phyloP scores from a whole-genome alignment of 345 rosid species.

The Gossypioides kirkii region DNA sequence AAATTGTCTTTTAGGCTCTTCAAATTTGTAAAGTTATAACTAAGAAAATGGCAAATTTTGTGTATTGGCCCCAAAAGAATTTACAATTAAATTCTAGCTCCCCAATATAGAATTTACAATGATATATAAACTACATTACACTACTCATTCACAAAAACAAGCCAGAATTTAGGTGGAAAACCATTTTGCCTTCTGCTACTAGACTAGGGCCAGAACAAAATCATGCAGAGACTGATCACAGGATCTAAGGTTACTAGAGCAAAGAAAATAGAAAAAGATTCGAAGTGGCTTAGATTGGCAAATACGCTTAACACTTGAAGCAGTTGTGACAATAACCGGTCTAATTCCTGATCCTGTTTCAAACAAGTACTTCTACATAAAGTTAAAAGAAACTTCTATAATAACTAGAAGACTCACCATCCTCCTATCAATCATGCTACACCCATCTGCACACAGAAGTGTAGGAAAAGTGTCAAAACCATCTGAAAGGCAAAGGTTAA shows the following conservation, averaged over 20 bases:
- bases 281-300: not conserved
- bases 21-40: no score
- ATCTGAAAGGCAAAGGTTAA: slow-evolving; percentile 45
- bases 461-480: slow-evolving; percentile 63
- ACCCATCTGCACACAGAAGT: slow-evolving; percentile 59
- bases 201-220: not conserved
- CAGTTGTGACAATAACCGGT: not conserved
- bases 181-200: not conserved
- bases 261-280: no score
- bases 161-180: not conserved
- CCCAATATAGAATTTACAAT: not conserved
- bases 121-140: not conserved
- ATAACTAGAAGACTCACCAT: slow-evolving; percentile 35
- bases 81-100: no score
- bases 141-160: not conserved
- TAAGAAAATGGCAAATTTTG: no score
- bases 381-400: not conserved
- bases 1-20: no score
- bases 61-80: no score
- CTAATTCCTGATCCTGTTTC: not conserved
- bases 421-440: slow-evolving; percentile 61
- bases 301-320: not conserved
- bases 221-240: not conserved
- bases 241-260: not conserved
- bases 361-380: not conserved